Percentiles rank a stretch among this genome's conserved stretches.
These are phyloP conservation scores for Cytidiella melzeri DNA, from an alignment of 768 basidiomycete species.

Conservation along the genomic window DNA sequence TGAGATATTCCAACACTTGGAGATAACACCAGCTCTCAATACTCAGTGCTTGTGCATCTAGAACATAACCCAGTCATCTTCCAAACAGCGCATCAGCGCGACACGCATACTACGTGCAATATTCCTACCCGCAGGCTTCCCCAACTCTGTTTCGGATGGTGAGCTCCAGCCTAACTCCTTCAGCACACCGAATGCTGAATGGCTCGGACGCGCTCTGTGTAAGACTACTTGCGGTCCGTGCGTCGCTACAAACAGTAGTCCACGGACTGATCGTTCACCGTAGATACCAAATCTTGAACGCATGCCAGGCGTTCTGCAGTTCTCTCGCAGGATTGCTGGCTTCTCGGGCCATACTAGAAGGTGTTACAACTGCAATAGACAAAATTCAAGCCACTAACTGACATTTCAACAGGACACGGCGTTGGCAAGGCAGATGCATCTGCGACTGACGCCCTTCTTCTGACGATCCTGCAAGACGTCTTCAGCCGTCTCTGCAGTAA, in stretches of 20 bases:
- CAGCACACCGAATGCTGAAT: no score
- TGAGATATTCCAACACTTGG: no score
- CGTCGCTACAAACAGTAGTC: no score
- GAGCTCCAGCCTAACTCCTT: no score
- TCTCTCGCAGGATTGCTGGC: slow-evolving; percentile 58
- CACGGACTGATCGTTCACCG: not conserved
- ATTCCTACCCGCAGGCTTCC: slow-evolving; percentile 61
- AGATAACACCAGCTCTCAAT: no score
- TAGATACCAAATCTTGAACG: slow-evolving; percentile 66
- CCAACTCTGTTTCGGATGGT: slow-evolving; percentile 57
- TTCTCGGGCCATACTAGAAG: slow-evolving; percentile 63
- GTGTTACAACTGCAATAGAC: no score
- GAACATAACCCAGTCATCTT: not conserved
- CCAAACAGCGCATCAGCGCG: not conserved
- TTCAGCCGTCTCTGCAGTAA: slow-evolving; percentile 59
- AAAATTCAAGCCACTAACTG: not conserved
- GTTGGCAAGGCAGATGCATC: slow-evolving; percentile 65
- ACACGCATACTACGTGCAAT: slow-evolving; percentile 32
- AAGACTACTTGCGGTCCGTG: no score
- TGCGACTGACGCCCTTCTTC: slow-evolving; percentile 56
- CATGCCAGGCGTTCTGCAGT: slow-evolving; percentile 64
- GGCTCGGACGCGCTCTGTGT: no score
- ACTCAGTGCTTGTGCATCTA: not conserved
- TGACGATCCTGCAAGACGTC: slow-evolving; percentile 61
- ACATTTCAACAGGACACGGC: slow-evolving; percentile 46